These are phyloP conservation scores for Simplicillium aogashimaense DNA, from an alignment of 2,329 filamentous ascomycete genomes.

Conservation along the genomic window DNA sequence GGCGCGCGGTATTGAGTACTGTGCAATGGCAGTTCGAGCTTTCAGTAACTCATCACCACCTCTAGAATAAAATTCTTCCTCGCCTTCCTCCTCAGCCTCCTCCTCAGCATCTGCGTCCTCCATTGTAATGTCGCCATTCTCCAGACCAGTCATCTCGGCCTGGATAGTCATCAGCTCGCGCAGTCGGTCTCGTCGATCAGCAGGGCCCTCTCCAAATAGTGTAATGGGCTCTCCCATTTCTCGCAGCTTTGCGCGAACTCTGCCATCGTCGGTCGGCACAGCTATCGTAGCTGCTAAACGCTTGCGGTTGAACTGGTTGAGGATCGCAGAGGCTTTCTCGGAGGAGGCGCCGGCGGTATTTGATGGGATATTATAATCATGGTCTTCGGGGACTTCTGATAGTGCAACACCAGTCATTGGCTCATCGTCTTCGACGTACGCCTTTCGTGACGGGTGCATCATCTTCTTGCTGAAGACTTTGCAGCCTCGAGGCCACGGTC, in stretches of 20 bases:
- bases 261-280: constrained; percentile 87
- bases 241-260: constrained; percentile 70
- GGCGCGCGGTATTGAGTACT: constrained; percentile 74
- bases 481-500: too few species aligned
- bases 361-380: constrained; percentile 72
- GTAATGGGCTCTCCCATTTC: constrained; percentile 91
- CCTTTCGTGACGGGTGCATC: constrained; percentile 84
- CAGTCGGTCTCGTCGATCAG: constrained; percentile 77
- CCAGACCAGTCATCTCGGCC: constrained; percentile 48
- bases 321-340: constrained; percentile 75
- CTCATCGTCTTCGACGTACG: constrained; percentile 82
- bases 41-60: constrained; percentile 66
- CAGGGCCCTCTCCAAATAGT: constrained; percentile 82
- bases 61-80: constrained; percentile 92
- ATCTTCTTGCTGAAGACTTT: constrained; percentile 29
- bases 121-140: constrained; percentile 51
- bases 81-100: constrained; percentile 60
- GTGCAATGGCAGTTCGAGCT: constrained; percentile 69
- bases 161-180: constrained; percentile 70
- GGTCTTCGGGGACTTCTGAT: constrained; percentile 53
- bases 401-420: constrained; percentile 40
- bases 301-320: constrained; percentile 86
- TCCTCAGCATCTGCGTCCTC: constrained; percentile 46
- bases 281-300: constrained; percentile 78
- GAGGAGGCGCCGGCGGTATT: constrained; percentile 56